Percentiles rank a stretch among this genome's conserved stretches.
These are phyloP conservation scores for Pisolithus sp. DNA, from an alignment of 768 basidiomycete genomes.

Conservation along the genomic window DNA sequence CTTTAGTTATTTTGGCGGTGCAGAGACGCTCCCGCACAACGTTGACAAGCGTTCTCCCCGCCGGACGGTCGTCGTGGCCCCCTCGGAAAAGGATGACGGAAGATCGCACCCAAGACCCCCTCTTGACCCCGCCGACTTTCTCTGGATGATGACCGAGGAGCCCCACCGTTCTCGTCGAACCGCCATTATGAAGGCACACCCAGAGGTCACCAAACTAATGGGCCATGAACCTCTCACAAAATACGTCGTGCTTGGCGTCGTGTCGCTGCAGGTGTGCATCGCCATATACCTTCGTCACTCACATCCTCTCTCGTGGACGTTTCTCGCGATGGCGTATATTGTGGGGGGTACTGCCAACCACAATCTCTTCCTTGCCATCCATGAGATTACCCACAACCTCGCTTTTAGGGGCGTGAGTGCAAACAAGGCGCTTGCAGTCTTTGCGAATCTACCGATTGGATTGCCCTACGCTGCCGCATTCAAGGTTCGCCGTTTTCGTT, in stretches of 20 bases:
- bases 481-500: constrained; percentile 50
- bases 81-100: constrained; percentile 34
- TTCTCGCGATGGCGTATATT: constrained; percentile 72
- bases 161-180: constrained; percentile 85
- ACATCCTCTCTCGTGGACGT: constrained; percentile 61
- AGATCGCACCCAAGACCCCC: constrained; percentile 45
- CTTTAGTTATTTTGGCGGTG: constrained; percentile 78
- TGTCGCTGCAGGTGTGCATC: constrained; percentile 61
- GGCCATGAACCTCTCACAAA: constrained; percentile 90
- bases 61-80: constrained; percentile 43
- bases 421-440: constrained; percentile 85
- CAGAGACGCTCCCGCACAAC: constrained; percentile 59
- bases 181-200: constrained; percentile 91
- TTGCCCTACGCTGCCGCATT: constrained; percentile 94
- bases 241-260: constrained; percentile 80
- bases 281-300: constrained; percentile 65
- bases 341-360: constrained; percentile 96
- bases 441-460: constrained; percentile 90
- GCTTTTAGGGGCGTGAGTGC: constrained; percentile 78
- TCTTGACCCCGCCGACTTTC: constrained; percentile 78
- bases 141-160: constrained; percentile 98
- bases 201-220: constrained; percentile 95
- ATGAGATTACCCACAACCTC: constrained; percentile 97
- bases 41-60: constrained; percentile 41
- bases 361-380: constrained; percentile 95